Conservation (phyloP, 768 basidiomycete genomes). For the Termitomyces sp. region DNA sequence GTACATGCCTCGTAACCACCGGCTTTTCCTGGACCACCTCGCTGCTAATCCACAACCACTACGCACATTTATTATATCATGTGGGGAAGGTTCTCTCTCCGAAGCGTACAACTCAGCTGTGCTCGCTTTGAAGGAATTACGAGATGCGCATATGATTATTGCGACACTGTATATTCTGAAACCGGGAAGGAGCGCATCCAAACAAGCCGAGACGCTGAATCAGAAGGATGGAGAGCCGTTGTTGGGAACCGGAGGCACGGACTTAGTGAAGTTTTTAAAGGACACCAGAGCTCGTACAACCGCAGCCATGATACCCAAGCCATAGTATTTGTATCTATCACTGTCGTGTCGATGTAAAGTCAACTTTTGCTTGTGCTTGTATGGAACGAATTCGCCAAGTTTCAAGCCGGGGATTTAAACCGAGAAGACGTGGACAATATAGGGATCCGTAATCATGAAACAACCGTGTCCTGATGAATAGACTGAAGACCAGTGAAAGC, state of each 20-base stretch:
- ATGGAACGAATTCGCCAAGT: neutral
- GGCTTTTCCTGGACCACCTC: conserved; percentile 72
- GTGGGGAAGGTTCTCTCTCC: conserved; percentile 27
- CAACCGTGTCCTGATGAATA: neutral
- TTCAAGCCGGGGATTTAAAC: neutral
- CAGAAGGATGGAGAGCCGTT: conserved; percentile 27
- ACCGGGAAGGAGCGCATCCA: conserved; percentile 47
- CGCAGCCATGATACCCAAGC: conserved; percentile 25
- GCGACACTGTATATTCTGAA: conserved; percentile 71
- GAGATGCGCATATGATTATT: conserved; percentile 76
- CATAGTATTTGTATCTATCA: neutral
- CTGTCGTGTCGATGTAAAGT: neutral
- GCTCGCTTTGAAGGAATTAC: conserved; percentile 61
- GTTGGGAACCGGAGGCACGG: conserved; percentile 78
- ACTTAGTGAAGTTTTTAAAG: conserved; percentile 73
- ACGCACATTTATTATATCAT: conserved; percentile 44
- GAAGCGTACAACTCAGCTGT: conserved; percentile 67
- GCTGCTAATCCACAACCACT: conserved; percentile 55
- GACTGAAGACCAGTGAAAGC: neutral
- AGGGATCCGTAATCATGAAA: neutral
- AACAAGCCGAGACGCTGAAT: conserved; percentile 13
- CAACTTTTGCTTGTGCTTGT: neutral
- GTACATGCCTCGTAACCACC: conserved; percentile 84
- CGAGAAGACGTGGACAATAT: no score
- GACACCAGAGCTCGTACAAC: conserved; percentile 66